phyloP scores from a whole-genome alignment of 352 stramenopile genomes.

The Discostella stelligera region DNA sequence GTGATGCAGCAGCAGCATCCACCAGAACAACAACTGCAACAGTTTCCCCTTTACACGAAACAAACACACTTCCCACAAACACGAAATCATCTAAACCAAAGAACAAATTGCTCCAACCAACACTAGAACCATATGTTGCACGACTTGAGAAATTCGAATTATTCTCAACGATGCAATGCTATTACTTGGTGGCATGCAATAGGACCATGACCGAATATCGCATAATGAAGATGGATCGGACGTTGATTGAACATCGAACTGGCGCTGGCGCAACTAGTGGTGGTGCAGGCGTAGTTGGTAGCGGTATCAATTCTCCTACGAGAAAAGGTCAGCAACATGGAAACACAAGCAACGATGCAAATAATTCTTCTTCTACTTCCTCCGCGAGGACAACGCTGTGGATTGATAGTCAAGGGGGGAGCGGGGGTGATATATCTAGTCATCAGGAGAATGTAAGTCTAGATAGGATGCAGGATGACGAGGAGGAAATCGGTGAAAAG shows the following conservation, averaged over 20 bases:
- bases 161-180: slow-evolving; percentile 79
- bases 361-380: not conserved
- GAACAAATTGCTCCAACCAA: slow-evolving; percentile 19
- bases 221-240: slow-evolving; percentile 82
- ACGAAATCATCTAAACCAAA: not conserved
- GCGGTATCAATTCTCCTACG: not conserved
- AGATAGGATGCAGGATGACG: not conserved
- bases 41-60: not conserved
- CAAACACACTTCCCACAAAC: not conserved
- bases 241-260: slow-evolving; percentile 69
- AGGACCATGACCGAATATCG: slow-evolving; percentile 64
- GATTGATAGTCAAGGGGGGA: not conserved
- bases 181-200: slow-evolving; percentile 80
- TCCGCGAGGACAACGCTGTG: not conserved
- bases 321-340: not conserved
- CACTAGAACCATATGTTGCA: slow-evolving; percentile 73
- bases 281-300: not conserved
- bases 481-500: not conserved
- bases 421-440: not conserved
- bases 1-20: not conserved
- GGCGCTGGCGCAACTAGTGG: not conserved
- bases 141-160: slow-evolving; percentile 80
- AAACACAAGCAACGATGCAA: too few relatives aligned
- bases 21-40: slow-evolving; percentile 8
- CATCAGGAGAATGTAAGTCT: not conserved